Evolutionary conservation across 768 basidiomycete genomes (phyloP).

Genomic region (Tricholoma sp.): DNA sequence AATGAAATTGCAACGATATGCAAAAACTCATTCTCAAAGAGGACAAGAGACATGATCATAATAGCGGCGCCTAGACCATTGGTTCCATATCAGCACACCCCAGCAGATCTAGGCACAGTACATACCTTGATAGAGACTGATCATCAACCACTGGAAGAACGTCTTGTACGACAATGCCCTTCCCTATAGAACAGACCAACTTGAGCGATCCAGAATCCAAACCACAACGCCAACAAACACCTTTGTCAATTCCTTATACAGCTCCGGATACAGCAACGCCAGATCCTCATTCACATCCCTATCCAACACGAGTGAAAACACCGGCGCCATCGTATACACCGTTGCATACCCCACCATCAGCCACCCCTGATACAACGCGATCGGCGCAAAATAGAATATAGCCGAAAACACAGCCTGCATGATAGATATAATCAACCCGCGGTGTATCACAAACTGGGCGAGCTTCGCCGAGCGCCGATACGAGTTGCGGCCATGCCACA

Average conservation of each 20-base stretch:
- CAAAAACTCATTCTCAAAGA: constrained; percentile 96
- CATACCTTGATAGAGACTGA: constrained; percentile 93
- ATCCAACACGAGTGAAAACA: constrained; percentile 95
- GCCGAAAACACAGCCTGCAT: constrained; percentile 97
- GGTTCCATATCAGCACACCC: not conserved
- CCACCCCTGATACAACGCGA: constrained; percentile 98
- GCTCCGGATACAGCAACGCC: constrained; percentile 91
- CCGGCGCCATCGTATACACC: constrained; percentile 96
- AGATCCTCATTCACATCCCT: constrained; percentile 94
- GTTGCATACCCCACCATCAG: constrained; percentile 96
- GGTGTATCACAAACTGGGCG: constrained; percentile 97
- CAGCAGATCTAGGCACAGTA: not conserved
- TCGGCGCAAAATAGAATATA: constrained; percentile 92
- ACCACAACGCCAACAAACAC: constrained; percentile 34
- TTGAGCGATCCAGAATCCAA: not conserved
- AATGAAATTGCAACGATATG: constrained; percentile 99
- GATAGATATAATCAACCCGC: constrained; percentile 93
- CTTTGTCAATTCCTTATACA: constrained; percentile 98
- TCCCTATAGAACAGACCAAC: constrained; percentile 47
- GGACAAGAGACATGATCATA: constrained; percentile 94
- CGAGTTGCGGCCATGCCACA: constrained; percentile 99
- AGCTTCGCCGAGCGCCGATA: constrained; percentile 97
- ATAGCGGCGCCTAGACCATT: constrained; percentile 76
- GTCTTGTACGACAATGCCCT: constrained; percentile 95
- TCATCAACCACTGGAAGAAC: constrained; percentile 97